Percentiles rank a stretch among this genome's conserved stretches.
phyloP scores from a whole-genome alignment of 2,329 filamentous ascomycete genomes.

The Fusarium sp. region DNA sequence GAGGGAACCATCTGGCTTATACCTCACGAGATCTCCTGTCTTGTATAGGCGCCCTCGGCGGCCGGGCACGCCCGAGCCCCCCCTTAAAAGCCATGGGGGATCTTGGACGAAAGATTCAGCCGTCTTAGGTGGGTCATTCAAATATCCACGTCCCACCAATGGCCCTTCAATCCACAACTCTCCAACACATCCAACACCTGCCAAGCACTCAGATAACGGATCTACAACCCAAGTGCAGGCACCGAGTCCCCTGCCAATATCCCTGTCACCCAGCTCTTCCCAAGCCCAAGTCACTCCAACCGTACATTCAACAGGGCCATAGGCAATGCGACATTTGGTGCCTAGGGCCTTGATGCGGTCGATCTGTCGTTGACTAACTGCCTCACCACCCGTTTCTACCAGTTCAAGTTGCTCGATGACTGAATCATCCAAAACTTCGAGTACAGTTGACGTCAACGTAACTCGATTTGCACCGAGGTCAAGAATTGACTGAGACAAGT shows the following conservation, averaged over 20 bases:
- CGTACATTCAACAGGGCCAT: constrained; percentile 41
- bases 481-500: constrained; percentile 57
- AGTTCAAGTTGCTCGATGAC: too few species aligned
- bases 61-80: not conserved
- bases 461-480: constrained; percentile 25
- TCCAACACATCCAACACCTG: constrained; percentile 22
- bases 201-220: constrained; percentile 36
- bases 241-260: constrained; percentile 1
- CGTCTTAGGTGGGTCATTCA: constrained; percentile 37
- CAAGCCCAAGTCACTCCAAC: not conserved
- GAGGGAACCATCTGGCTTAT: constrained; percentile 51
- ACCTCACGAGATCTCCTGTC: constrained; percentile 26
- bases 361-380: not conserved
- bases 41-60: constrained; percentile 25
- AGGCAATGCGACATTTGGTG: not conserved
- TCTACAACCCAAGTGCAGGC: constrained; percentile 39
- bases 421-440: not conserved
- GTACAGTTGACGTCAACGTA: not conserved
- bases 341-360: not conserved
- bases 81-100: not conserved
- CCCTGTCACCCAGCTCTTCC: not conserved
- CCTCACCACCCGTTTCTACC: not conserved
- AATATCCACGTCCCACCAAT: constrained; percentile 40
- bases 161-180: constrained; percentile 47
- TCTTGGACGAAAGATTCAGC: constrained; percentile 47